Conservation (phyloP, 257 asterid genomes). For the Solanum ossicruentum region DNA sequence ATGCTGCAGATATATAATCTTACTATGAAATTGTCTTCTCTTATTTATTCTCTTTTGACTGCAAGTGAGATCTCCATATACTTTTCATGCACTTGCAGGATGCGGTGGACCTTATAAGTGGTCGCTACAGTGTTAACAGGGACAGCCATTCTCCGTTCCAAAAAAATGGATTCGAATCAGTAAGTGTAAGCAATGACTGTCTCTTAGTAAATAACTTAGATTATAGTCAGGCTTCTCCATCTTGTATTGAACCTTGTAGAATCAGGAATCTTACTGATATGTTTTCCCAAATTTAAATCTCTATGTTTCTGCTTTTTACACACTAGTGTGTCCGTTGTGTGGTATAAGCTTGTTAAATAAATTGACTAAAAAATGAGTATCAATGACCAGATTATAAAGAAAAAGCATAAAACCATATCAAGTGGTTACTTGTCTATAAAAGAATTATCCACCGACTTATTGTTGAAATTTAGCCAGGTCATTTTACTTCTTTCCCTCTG, state of each 20-base stretch:
- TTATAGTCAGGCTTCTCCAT: background rate
- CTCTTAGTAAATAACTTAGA: background rate
- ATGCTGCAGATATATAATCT: slow-evolving; percentile 7
- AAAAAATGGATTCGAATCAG: slow-evolving; percentile 49
- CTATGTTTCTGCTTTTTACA: background rate
- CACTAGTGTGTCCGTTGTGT: background rate
- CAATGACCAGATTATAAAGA: background rate
- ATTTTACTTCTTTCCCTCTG: background rate
- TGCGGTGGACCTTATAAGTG: slow-evolving; percentile 86
- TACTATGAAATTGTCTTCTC: background rate
- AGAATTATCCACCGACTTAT: background rate
- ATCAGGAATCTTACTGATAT: background rate
- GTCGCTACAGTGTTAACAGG: slow-evolving; percentile 64
- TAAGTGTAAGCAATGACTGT: slow-evolving; percentile 44
- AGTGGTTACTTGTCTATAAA: background rate
- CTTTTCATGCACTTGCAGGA: slow-evolving; percentile 34
- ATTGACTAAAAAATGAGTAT: background rate
- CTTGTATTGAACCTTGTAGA: background rate
- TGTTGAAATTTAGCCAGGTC: background rate
- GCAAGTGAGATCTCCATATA: background rate
- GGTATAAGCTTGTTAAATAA: background rate
- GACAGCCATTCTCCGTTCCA: slow-evolving; percentile 44
- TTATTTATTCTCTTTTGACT: background rate
- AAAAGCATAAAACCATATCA: background rate
- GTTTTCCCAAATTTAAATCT: background rate